A percentile compares a stretch with the other conserved stretches of the same genome.
These are phyloP conservation scores for Globisporangium spiculum DNA, from an alignment of 352 stramenopile genomes.

Conservation along the genomic window DNA sequence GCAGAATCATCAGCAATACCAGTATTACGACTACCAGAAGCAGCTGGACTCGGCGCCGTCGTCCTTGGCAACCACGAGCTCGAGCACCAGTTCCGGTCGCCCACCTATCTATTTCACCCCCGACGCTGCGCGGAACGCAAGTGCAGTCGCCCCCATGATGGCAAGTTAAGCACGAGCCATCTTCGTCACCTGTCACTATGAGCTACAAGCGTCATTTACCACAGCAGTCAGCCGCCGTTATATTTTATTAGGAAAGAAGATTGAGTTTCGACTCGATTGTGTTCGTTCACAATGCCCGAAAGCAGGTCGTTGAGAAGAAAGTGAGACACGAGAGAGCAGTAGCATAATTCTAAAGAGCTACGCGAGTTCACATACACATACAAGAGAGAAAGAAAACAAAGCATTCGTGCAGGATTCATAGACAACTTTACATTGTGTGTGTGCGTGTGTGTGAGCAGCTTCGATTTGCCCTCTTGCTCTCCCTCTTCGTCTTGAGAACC, in stretches of 20 bases:
- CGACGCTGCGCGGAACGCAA: conserved; percentile 11
- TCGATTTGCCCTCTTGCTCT: neutral
- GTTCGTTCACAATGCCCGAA: neutral
- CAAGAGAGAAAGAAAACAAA: neutral
- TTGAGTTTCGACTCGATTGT: neutral
- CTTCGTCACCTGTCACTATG: neutral
- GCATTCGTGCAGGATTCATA: conserved; percentile 4
- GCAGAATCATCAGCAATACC: neutral
- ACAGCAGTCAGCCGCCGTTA: neutral
- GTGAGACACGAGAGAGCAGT: neutral
- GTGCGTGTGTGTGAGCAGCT: neutral
- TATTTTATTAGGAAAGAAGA: conserved; percentile 12
- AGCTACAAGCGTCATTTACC: neutral
- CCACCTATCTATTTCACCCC: conserved; percentile 16
- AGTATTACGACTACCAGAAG: neutral
- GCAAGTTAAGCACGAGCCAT: conserved; percentile 7
- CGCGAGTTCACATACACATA: neutral
- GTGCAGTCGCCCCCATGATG: conserved; percentile 14
- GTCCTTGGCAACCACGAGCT: neutral
- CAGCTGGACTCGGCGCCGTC: neutral
- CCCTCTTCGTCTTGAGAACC: neutral
- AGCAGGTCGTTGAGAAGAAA: neutral
- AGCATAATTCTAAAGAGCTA: neutral
- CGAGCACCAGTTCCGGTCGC: neutral
- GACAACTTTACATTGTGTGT: conserved; percentile 17